Conservation (phyloP, 768 basidiomycete genomes). For the Cyclocybe aegerita region DNA sequence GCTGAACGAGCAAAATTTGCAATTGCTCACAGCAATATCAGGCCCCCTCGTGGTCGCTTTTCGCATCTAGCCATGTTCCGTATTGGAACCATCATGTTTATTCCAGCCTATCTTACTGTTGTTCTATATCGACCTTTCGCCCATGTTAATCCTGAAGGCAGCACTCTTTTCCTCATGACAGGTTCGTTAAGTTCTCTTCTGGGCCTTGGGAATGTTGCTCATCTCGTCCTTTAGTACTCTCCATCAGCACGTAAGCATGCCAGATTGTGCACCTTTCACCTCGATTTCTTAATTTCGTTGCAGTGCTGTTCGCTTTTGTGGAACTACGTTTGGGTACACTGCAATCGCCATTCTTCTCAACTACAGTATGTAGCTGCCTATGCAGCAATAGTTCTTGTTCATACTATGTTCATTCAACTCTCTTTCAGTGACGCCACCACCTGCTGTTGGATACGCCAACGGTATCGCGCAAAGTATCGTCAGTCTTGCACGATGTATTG, state of each 20-base stretch:
- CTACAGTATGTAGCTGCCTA: constrained; percentile 52
- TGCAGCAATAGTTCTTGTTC: neutral
- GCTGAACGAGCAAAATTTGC: too few species aligned
- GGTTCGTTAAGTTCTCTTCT: constrained; percentile 51
- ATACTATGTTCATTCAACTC: constrained; percentile 7
- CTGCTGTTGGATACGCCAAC: constrained; percentile 87
- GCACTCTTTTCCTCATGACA: constrained; percentile 71
- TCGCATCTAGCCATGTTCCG: constrained; percentile 91
- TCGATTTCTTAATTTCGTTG: neutral
- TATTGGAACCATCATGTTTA: constrained; percentile 80
- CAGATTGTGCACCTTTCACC: neutral
- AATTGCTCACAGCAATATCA: constrained; percentile 19
- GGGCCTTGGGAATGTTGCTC: constrained; percentile 5
- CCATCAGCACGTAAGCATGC: constrained; percentile 74
- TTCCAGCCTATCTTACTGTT: constrained; percentile 87
- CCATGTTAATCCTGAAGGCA: constrained; percentile 58
- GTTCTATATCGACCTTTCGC: constrained; percentile 74
- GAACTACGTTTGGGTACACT: constrained; percentile 87
- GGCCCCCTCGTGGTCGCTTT: constrained; percentile 79
- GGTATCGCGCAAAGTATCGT: constrained; percentile 96
- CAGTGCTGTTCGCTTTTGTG: constrained; percentile 87
- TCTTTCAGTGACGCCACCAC: constrained; percentile 81
- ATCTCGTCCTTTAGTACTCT: constrained; percentile 48
- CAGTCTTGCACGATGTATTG: constrained; percentile 88
- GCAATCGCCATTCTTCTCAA: constrained; percentile 85